A percentile compares a stretch with the other conserved stretches of the same genome.
Evolutionary conservation across 768 basidiomycete genomes (phyloP).

Genomic region (Leccinum arenicola): DNA sequence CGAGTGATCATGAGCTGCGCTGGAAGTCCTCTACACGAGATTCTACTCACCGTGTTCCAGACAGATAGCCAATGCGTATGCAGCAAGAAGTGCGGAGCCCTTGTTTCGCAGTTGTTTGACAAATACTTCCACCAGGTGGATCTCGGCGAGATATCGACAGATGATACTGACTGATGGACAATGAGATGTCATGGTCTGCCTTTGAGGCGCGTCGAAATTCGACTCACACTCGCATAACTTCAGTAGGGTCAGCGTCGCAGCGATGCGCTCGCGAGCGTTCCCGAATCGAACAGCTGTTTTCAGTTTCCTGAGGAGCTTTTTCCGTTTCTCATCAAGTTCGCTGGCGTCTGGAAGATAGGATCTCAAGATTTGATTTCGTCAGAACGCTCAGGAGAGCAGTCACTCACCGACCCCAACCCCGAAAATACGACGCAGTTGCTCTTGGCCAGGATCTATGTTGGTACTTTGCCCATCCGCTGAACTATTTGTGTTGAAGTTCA

Average conservation of each 20-base stretch:
- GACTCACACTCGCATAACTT: constrained; percentile 22
- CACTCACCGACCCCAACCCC: constrained; percentile 23
- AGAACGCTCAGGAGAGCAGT: neutral
- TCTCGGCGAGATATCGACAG: constrained; percentile 9
- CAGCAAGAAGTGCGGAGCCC: constrained; percentile 19
- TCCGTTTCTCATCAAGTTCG: neutral
- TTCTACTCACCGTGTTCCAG: constrained; percentile 14
- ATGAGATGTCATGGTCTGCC: neutral
- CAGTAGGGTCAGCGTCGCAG: constrained; percentile 24
- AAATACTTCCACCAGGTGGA: constrained; percentile 3
- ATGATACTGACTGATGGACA: constrained; percentile 6
- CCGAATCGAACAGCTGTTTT: neutral
- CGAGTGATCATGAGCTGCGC: neutral
- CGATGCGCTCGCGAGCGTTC: constrained; percentile 16
- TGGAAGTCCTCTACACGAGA: neutral
- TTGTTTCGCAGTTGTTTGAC: constrained; percentile 20
- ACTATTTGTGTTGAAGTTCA: neutral
- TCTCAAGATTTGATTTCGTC: neutral
- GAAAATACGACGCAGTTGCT: constrained; percentile 14
- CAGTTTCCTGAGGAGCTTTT: constrained; percentile 14
- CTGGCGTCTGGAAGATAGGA: constrained; percentile 2
- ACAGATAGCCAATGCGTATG: constrained; percentile 20
- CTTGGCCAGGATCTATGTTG: neutral
- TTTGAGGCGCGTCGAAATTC: neutral
- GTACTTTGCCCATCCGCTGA: neutral